Evolutionary conservation across 2,329 filamentous ascomycete genomes (phyloP), one percentile per base, ranked within the genome.

Genomic region (Alternaria conjuncta): DNA sequence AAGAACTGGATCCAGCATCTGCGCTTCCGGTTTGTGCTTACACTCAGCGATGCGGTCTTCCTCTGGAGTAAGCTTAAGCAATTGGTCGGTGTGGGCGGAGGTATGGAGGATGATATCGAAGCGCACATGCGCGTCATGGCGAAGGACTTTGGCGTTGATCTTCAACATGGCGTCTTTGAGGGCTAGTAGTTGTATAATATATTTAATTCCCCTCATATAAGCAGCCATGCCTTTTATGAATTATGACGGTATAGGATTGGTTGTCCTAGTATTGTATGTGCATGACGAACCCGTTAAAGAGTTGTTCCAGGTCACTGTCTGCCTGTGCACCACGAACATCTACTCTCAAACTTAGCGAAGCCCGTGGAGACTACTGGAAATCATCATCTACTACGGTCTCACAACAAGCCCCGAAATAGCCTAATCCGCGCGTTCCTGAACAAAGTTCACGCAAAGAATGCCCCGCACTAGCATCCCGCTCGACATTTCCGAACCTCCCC

Each of bases 81-180:
- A 82, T 86, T 88, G 77, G 76, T 97, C 12, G 92, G 92, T 0
- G 80, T 89, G 3, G 93, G 94, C 0, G 86, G 89, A 10, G 94
- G 94, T 0, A 96, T 98, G 92, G 96, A 98, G 78, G 95, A 97
- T 76, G 93, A 95, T 78, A 89, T 98, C 65, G 96, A 98, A 84
- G 87, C 87, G 75, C 87, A 91, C 71, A 96, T 98, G 94, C 90
- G 88, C 80, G 87, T 86, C 61, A 92, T 97, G 85, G 95, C 94
- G 1, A 93, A 92, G 77, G 94, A 96, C 71, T 94, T 96, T 82
- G 96, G 96, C 0, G 88, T 98, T 4, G 94, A 98, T 80, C 81
- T 98, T 69, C 92, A 97, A 77, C 93, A 96, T 78, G 89, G 90
- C 44, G 87, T 97, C 3, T 97, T 97, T 81, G 93, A 96, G 60